phyloP scores from a whole-genome alignment of 768 basidiomycete species.

The Xerocomellus dryophilus region DNA sequence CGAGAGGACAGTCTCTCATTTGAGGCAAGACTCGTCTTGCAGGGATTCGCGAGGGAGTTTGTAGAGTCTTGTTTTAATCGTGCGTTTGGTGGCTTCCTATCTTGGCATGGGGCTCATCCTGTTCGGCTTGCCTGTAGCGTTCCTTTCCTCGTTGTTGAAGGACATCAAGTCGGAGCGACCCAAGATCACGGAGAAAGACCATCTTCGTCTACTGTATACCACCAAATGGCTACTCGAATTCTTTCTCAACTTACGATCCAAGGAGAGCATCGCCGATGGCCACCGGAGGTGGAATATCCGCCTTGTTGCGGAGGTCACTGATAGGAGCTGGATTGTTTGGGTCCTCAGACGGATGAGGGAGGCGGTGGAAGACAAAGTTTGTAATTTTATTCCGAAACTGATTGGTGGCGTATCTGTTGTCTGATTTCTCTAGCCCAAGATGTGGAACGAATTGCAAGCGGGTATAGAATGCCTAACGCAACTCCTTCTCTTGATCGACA shows the following conservation, averaged over 20 bases:
- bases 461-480: constrained; percentile 94
- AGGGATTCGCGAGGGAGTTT: constrained; percentile 69
- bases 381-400: constrained; percentile 15
- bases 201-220: constrained; percentile 82
- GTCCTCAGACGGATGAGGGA: constrained; percentile 85
- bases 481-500: constrained; percentile 83
- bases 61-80: constrained; percentile 86
- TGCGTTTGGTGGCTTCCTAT: constrained; percentile 40
- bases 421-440: constrained; percentile 63
- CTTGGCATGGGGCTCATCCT: constrained; percentile 15
- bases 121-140: constrained; percentile 50
- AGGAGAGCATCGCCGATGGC: constrained; percentile 32
- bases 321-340: constrained; percentile 87
- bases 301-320: constrained; percentile 79
- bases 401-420: constrained; percentile 9
- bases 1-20: constrained; percentile 64
- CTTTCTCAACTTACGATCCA: constrained; percentile 57
- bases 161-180: constrained; percentile 91
- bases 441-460: constrained; percentile 92
- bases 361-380: constrained; percentile 88
- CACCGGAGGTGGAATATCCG: constrained; percentile 58
- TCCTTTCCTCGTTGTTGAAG: constrained; percentile 79
- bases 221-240: constrained; percentile 92
- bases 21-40: constrained; percentile 63
- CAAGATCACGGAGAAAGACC: constrained; percentile 93